These are phyloP conservation scores for Xylariomycetidae sp. DNA, from an alignment of 2,329 filamentous ascomycete species.

Conservation along the genomic window DNA sequence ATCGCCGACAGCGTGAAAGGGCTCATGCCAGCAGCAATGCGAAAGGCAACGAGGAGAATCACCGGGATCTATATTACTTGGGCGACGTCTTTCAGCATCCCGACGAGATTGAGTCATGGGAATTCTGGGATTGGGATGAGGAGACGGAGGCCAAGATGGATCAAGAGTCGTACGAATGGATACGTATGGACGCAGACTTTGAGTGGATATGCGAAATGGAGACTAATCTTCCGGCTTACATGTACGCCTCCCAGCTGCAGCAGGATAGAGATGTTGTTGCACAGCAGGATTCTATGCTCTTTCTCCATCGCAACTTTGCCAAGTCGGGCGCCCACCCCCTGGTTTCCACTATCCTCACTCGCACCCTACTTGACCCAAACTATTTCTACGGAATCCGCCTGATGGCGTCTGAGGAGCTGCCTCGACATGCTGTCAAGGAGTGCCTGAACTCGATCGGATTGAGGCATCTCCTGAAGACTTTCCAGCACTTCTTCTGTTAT, in stretches of 20 bases:
- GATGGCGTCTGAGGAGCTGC: conserved; percentile 75
- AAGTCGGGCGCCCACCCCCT: conserved; percentile 62
- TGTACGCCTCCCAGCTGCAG: conserved; percentile 96
- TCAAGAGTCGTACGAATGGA: conserved; percentile 97
- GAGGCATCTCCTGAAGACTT: conserved; percentile 79
- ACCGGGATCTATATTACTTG: conserved; percentile 81
- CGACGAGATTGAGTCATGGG: conserved; percentile 80
- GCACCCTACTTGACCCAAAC: conserved; percentile 83
- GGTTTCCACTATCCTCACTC: conserved; percentile 81
- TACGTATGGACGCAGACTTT: conserved; percentile 95
- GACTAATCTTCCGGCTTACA: conserved; percentile 82
- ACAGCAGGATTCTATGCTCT: conserved; percentile 72
- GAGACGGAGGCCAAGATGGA: conserved; percentile 91
- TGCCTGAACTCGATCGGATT: conserved; percentile 69
- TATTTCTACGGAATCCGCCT: conserved; percentile 93
- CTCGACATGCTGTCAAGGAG: conserved; percentile 68
- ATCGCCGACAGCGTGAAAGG: conserved; percentile 59
- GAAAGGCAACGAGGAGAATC: conserved; percentile 50
- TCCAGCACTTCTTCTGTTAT: conserved; percentile 83
- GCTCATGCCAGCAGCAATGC: conserved; percentile 33
- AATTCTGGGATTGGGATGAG: conserved; percentile 80
- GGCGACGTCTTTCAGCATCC: conserved; percentile 83
- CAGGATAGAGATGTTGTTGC: conserved; percentile 96
- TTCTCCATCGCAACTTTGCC: conserved; percentile 54
- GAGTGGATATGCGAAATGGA: conserved; percentile 92